Percentiles rank a stretch among this genome's conserved stretches.
Evolutionary conservation across 768 basidiomycete genomes (phyloP).

Genomic region (Omphalotus guepiniiformis): DNA sequence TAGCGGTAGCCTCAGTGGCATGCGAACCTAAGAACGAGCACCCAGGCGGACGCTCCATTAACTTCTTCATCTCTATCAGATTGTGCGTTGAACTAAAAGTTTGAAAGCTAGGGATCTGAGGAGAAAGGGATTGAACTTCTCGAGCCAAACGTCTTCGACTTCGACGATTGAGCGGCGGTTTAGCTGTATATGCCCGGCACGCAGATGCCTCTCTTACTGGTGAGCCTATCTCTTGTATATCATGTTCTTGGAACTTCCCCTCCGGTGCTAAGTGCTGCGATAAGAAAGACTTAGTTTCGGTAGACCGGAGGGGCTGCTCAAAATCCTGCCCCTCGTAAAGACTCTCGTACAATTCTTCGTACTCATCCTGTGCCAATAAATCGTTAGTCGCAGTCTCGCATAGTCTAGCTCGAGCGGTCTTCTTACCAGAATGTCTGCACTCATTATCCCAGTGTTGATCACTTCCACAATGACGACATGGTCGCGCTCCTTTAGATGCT

Average conservation of each 20-base stretch:
- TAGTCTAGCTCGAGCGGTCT: conserved; percentile 18
- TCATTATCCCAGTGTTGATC: conserved; percentile 30
- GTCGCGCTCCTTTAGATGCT: conserved; percentile 20
- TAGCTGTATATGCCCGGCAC: not conserved
- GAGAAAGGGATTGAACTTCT: not conserved
- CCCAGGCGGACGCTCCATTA: conserved; percentile 24
- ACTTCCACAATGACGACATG: conserved; percentile 30
- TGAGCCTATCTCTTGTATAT: not conserved
- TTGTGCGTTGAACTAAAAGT: not conserved
- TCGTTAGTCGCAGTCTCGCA: conserved; percentile 11
- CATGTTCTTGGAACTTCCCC: not conserved
- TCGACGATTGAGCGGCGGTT: conserved; percentile 9
- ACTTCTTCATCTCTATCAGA: conserved; percentile 15
- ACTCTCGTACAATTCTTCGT: conserved; percentile 22
- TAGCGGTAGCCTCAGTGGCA: conserved; percentile 17
- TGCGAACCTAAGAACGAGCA: conserved; percentile 28
- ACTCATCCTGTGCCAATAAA: conserved; percentile 19
- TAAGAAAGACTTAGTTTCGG: not conserved
- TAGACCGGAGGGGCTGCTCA: conserved; percentile 15
- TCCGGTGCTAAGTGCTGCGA: not conserved
- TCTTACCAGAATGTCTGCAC: conserved; percentile 23
- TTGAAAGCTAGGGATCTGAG: not conserved
- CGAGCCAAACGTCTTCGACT: conserved; percentile 6
- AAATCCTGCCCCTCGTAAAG: conserved; percentile 18
- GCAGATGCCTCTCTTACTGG: not conserved